A percentile compares a stretch with the other conserved stretches of the same genome.
Conservation (phyloP, 176 grass and related monocot genomes). For the Elaeis guineensis region DNA sequence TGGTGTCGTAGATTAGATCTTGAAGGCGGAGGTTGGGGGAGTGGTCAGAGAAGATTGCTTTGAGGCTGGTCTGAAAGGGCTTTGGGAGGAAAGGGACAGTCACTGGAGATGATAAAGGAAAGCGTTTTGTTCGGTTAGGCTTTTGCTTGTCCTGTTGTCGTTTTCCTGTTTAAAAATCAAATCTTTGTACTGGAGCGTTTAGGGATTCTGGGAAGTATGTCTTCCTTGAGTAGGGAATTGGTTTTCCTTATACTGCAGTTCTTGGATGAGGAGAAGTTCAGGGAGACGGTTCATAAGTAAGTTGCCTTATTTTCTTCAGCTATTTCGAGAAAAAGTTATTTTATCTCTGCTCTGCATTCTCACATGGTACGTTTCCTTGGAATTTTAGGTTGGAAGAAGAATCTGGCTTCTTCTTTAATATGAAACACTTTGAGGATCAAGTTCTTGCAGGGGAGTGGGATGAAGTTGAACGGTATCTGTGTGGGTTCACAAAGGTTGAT, state of each 20-base stretch:
- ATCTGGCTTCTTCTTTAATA: slow-evolving; percentile 99
- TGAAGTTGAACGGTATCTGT: slow-evolving; percentile 92
- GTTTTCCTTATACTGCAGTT: slow-evolving; percentile 28
- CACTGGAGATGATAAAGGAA: no score
- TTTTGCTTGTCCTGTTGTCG: slow-evolving; percentile 1
- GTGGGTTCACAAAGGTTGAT: slow-evolving; percentile 98
- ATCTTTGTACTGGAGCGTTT: slow-evolving; percentile 15
- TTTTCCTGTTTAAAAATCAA: background rate
- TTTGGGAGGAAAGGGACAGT: no score
- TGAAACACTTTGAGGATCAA: slow-evolving; percentile 98
- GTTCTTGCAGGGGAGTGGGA: slow-evolving; percentile 97
- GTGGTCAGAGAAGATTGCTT: no score
- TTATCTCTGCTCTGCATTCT: background rate
- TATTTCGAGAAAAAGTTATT: background rate
- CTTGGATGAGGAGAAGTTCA: slow-evolving; percentile 26
- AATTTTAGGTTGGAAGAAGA: slow-evolving; percentile 83
- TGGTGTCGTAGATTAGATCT: no score
- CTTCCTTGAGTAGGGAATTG: slow-evolving; percentile 26
- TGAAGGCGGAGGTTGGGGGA: no score
- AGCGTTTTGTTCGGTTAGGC: no score
- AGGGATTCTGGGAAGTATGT: slow-evolving; percentile 19
- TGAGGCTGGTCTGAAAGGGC: no score
- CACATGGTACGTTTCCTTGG: no score
- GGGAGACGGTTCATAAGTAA: slow-evolving; percentile 21
- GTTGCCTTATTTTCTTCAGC: background rate